Base-by-base conservation (phyloP, 345 rosid species). In the Cochlearia excelsa region DNA sequence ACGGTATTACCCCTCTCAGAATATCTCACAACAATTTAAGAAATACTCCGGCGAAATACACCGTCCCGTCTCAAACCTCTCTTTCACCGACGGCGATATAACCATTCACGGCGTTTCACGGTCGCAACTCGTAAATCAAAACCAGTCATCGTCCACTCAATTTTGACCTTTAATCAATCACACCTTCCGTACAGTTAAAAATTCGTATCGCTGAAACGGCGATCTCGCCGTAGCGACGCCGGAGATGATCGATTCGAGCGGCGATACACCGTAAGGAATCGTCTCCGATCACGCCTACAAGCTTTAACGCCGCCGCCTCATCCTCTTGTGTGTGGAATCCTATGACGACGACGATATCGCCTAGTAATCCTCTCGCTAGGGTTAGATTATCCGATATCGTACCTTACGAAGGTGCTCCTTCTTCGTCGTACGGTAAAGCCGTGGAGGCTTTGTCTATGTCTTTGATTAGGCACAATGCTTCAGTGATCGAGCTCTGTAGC, bases 391-490 rank as follows among this genome's bases (percentile, higher is more conserved):
- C 83, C 8, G 95, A 93, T 38, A 75, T 93, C 30, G 34, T 77
- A 10, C 80, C 90, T 16, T 83, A 85, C 42, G 97, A 88, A 43
- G 99, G 99, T 46, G 84, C 89, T 39, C 90, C 97, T 29, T 60
- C 67, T 5, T 79, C 76, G 34, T 30, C 81, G 10, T 93, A 84
- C 65, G 47, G 56, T 27, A 81, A 78, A 80, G 94, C 97, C 2
- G 94, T 89, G 27, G 99, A 89, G 77, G 82, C 88, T 28, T 72
- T 89, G 26, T 82, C 95, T n/a, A 78, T 81, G 51, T 93, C 99
- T 42, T 66, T 93, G 76, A 82, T 77, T 78, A 78, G 84, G 64
- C 79, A 82, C 64, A 93, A 93, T 69, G 91, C 99, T 5, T 94
- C 84, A 2, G 83, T 89, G 61, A 87, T 93, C 57, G 97, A 89